These are phyloP conservation scores for Trichoderma harzianum DNA, from an alignment of 2,329 filamentous ascomycete genomes.

Conservation along the genomic window DNA sequence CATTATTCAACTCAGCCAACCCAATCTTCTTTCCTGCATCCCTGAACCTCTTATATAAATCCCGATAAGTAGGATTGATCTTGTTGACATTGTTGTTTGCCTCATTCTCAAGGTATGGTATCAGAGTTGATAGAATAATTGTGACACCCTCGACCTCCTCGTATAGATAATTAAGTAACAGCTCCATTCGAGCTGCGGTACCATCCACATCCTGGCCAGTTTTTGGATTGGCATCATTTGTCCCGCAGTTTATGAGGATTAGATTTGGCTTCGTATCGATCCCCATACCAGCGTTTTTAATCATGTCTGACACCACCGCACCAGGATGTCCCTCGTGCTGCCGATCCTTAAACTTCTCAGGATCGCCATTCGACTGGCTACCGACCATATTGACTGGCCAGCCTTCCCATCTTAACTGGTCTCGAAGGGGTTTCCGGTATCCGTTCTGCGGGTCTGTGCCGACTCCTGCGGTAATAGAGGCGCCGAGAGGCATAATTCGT, in stretches of 20 bases:
- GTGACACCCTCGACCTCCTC: background rate
- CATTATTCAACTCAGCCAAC: background rate
- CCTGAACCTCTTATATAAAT: background rate
- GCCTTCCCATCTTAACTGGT: background rate
- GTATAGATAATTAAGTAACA: background rate
- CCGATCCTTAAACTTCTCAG: background rate
- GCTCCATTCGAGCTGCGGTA: background rate
- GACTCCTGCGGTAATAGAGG: background rate
- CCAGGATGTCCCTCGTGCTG: background rate
- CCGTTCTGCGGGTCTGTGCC: background rate
- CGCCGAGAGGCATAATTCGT: background rate
- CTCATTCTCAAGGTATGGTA: background rate
- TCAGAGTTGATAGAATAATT: background rate
- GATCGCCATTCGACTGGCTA: background rate
- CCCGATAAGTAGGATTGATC: background rate
- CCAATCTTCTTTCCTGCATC: background rate
- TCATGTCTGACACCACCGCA: background rate
- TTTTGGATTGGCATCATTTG: background rate
- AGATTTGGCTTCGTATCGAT: background rate
- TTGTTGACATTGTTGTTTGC: background rate
- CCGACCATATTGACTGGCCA: background rate
- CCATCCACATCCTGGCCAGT: background rate
- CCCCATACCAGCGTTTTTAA: background rate
- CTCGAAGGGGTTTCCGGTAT: background rate
- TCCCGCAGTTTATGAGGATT: background rate